A percentile compares a stretch with the other conserved stretches of the same genome.
Evolutionary conservation across 805 yeast genomes (phyloP).

Genomic region (Sungouiella thailandica): DNA sequence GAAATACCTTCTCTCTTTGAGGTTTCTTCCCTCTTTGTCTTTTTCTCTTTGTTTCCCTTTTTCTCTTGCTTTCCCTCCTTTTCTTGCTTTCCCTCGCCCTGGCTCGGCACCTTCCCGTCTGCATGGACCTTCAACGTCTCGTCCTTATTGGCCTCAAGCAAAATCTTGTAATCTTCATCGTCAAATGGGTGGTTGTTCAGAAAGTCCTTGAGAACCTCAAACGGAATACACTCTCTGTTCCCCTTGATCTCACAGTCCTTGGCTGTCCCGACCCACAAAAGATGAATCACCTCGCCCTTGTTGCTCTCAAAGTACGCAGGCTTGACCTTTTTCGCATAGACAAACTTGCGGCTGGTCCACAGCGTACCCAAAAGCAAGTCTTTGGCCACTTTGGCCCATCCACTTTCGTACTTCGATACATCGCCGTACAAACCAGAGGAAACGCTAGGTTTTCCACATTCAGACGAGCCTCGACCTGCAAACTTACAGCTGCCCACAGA

Average conservation of each 20-base stretch:
- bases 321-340: slow-evolving; percentile 28
- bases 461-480: slow-evolving; percentile 5
- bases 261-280: slow-evolving; percentile 33
- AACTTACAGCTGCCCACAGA: slow-evolving; percentile 30
- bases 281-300: slow-evolving; percentile 32
- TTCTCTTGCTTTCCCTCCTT: slow-evolving; percentile 1
- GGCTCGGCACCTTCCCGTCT: slow-evolving; percentile 14
- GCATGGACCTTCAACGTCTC: slow-evolving; percentile 2
- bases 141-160: slow-evolving; percentile 6
- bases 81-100: too few relatives aligned
- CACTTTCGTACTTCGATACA: slow-evolving; percentile 13
- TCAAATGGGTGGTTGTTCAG: slow-evolving; percentile 21
- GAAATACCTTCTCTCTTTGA: slow-evolving; percentile 4
- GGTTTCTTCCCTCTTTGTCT: too few relatives aligned
- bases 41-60: slow-evolving; percentile 3
- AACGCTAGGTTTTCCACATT: slow-evolving; percentile 11
- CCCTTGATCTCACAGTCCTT: slow-evolving; percentile 33
- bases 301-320: slow-evolving; percentile 15
- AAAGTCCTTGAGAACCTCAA: slow-evolving; percentile 24
- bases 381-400: slow-evolving; percentile 42
- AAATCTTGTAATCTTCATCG: slow-evolving; percentile 18
- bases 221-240: slow-evolving; percentile 28
- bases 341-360: slow-evolving; percentile 39
- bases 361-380: slow-evolving; percentile 42
- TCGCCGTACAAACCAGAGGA: slow-evolving; percentile 11